Percentiles rank a stretch among this genome's conserved stretches.
These are phyloP conservation scores for Alternaria sp. DNA, from an alignment of 2,329 filamentous ascomycete genomes.

Conservation along the genomic window DNA sequence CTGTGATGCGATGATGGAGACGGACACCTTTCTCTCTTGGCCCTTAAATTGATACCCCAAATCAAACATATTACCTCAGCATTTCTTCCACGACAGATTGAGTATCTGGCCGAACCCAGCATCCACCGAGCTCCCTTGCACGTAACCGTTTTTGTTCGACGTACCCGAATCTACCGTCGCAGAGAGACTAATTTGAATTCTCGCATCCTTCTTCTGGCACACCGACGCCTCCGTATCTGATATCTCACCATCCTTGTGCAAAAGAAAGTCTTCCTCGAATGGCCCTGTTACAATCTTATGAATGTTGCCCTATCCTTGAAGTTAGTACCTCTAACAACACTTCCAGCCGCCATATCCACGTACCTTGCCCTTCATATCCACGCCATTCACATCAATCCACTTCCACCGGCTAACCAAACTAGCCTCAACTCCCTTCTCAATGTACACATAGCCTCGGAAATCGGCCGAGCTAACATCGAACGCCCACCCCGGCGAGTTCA, in stretches of 20 bases:
- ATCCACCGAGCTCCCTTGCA: slow-evolving; percentile 24
- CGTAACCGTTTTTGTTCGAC: slow-evolving; percentile 14
- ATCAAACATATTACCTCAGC: slow-evolving; percentile 7
- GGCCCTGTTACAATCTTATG: slow-evolving; percentile 33
- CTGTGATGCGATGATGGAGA: not conserved
- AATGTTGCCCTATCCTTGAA: slow-evolving; percentile 23
- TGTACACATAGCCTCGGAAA: slow-evolving; percentile 31
- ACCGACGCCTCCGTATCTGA: slow-evolving; percentile 26
- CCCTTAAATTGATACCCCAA: slow-evolving; percentile 8
- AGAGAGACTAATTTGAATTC: slow-evolving; percentile 31
- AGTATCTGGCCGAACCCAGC: slow-evolving; percentile 26
- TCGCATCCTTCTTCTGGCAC: slow-evolving; percentile 32
- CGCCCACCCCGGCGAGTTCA: slow-evolving; percentile 31
- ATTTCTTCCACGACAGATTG: slow-evolving; percentile 34
- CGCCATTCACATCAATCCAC: slow-evolving; percentile 30
- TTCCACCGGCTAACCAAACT: slow-evolving; percentile 39
- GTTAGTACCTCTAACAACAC: not conserved
- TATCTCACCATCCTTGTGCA: slow-evolving; percentile 35
- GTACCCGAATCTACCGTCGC: slow-evolving; percentile 22
- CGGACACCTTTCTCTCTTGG: slow-evolving; percentile 9
- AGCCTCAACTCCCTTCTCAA: slow-evolving; percentile 21
- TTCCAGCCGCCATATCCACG: not conserved
- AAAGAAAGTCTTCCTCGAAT: slow-evolving; percentile 28
- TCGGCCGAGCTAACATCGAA: slow-evolving; percentile 33
- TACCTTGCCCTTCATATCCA: slow-evolving; percentile 36